These are phyloP conservation scores for Eucalyptus shirleyi DNA, from an alignment of 345 rosid species.

Conservation along the genomic window DNA sequence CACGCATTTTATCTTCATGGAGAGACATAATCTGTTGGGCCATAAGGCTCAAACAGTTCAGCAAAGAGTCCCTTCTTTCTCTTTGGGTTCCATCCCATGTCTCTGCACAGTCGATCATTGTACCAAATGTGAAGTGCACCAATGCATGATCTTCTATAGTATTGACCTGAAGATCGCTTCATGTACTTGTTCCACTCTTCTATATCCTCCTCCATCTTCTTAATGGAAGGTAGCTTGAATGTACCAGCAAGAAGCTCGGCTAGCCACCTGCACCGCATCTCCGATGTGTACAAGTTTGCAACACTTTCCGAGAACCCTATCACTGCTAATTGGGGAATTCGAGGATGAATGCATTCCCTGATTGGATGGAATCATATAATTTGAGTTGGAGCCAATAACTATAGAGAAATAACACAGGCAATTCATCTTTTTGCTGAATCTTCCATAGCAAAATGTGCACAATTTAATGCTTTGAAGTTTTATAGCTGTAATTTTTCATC, in stretches of 20 bases:
- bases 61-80: conserved; percentile 20
- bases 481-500: background rate
- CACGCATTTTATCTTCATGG: background rate
- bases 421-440: background rate
- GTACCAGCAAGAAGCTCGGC: conserved; percentile 19
- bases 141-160: conserved; percentile 16
- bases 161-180: conserved; percentile 5
- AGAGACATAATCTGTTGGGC: conserved; percentile 18
- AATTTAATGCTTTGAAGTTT: background rate
- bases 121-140: conserved; percentile 23
- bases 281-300: conserved; percentile 23
- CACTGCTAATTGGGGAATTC: conserved; percentile 28
- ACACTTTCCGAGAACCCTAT: conserved; percentile 22
- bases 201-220: conserved; percentile 22
- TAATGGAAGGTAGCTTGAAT: conserved; percentile 12
- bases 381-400: background rate
- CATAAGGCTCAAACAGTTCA: conserved; percentile 25
- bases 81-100: conserved; percentile 23
- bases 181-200: conserved; percentile 6
- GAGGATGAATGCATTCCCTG: conserved; percentile 27
- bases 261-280: conserved; percentile 25
- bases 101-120: conserved; percentile 27
- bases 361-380: background rate
- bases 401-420: background rate
- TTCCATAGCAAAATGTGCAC: background rate